A percentile compares a stretch with the other conserved stretches of the same genome.
phyloP scores from a whole-genome alignment of 129 eudicot genomes.

The Flaveria bidentis region DNA sequence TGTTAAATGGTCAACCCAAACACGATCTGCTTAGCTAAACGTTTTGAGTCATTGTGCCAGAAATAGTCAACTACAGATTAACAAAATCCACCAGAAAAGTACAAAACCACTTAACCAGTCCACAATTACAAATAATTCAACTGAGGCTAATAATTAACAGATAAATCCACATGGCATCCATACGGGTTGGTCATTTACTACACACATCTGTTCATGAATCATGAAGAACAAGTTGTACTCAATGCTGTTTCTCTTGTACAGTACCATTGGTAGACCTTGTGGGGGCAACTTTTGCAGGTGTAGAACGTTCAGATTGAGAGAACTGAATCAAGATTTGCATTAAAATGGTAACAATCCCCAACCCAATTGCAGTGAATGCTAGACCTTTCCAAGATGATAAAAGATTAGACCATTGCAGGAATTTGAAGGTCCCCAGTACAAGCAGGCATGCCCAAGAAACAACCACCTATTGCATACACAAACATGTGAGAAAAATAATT shows the following conservation, averaged over 20 bases:
- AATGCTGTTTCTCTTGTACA: slow-evolving; percentile 39
- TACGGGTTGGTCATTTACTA: slow-evolving; percentile 23
- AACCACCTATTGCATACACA: slow-evolving; percentile 60
- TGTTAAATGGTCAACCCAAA: not conserved
- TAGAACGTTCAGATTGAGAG: slow-evolving; percentile 80
- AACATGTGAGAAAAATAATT: not conserved
- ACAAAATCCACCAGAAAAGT: not conserved
- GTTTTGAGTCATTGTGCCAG: too few species aligned
- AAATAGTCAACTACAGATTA: not conserved
- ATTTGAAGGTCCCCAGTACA: slow-evolving; percentile 48
- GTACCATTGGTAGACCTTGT: slow-evolving; percentile 35
- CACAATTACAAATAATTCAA: slow-evolving; percentile 25
- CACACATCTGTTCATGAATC: slow-evolving; percentile 38
- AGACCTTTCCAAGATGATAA: slow-evolving; percentile 84
- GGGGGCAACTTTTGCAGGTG: slow-evolving; percentile 67
- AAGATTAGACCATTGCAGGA: slow-evolving; percentile 68
- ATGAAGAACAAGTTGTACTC: slow-evolving; percentile 26
- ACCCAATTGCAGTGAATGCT: slow-evolving; percentile 42
- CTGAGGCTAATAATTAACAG: slow-evolving; percentile 32
- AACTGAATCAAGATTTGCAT: slow-evolving; percentile 85
- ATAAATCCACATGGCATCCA: slow-evolving; percentile 13
- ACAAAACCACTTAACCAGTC: slow-evolving; percentile 2
- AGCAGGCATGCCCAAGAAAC: slow-evolving; percentile 60
- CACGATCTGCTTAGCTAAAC: not conserved
- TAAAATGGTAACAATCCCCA: slow-evolving; percentile 57